These are phyloP conservation scores for Mimosa bimucronata DNA, from an alignment of 306 rosid genomes.

Conservation along the genomic window DNA sequence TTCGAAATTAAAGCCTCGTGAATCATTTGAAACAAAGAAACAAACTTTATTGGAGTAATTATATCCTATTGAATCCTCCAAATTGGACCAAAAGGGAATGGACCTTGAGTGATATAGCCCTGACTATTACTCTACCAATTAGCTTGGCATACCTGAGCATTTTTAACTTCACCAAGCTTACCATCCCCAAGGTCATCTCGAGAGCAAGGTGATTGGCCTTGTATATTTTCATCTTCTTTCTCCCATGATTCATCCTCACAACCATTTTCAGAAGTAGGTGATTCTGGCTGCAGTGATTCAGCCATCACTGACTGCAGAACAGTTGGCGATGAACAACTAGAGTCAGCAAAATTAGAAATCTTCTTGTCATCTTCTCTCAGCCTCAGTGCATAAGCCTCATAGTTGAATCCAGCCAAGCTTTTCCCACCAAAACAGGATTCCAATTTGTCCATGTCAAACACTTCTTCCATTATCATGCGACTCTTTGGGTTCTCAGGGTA, in stretches of 20 bases:
- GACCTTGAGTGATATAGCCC: not conserved
- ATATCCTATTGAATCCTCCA: not conserved
- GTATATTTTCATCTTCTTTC: slow-evolving; percentile 30
- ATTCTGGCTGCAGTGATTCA: slow-evolving; percentile 38
- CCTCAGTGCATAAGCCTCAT: slow-evolving; percentile 54
- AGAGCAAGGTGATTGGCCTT: slow-evolving; percentile 5
- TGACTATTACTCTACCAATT: slow-evolving; percentile 25
- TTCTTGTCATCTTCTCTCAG: slow-evolving; percentile 68
- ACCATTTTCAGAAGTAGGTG: slow-evolving; percentile 27
- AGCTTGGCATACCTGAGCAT: slow-evolving; percentile 9
- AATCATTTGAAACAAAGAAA: not conserved
- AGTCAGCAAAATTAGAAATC: slow-evolving; percentile 38
- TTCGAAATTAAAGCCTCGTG: not conserved
- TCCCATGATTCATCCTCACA: slow-evolving; percentile 43
- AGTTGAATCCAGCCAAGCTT: slow-evolving; percentile 45
- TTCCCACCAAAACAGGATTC: slow-evolving; percentile 76
- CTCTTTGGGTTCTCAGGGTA: slow-evolving; percentile 67
- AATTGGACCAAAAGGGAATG: not conserved
- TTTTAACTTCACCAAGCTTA: slow-evolving; percentile 27
- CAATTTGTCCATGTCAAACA: slow-evolving; percentile 60
- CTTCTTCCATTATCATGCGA: slow-evolving; percentile 63
- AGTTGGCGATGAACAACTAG: slow-evolving; percentile 48
- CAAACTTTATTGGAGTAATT: not conserved
- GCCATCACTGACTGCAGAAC: not conserved
- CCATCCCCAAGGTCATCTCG: slow-evolving; percentile 26